Base-by-base conservation (phyloP, 2,329 filamentous ascomycete genomes). In the Aspergillus pseudoviridinutans region DNA sequence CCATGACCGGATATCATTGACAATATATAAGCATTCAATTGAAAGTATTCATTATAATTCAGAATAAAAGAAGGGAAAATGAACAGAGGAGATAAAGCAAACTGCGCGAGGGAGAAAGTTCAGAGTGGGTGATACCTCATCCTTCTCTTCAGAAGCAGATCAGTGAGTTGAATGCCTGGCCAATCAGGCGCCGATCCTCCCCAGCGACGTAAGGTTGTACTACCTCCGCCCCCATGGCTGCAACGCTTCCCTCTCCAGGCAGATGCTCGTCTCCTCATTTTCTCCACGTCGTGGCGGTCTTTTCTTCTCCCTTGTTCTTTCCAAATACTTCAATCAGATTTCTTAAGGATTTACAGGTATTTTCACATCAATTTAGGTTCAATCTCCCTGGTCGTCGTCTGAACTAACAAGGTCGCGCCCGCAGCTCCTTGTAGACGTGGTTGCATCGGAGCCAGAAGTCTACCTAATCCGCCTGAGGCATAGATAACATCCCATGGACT, bases 401-500 rank as follows among this genome's bases (percentile, higher is more conserved):
- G 55, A 57, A 35, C 56, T 65, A 46, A 65, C 49, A 49, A 51
- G 24, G 55, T 32, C 44, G 24, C 57, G 44, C 58, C 55, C 51
- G 53, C 53, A 58, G 56, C 55, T 22, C 58, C 35, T 47, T 57
- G 56, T 56, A 65, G 61, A 65, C 64, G 64, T 65, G 59, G 61
- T 59, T 53, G 47, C 51, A 58, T 57, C 56, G 49, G 57, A 60
- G 54, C 58, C 61, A 57, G 47, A 62, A 24, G n/a, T 25, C n/a
- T 29, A 17, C 4, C 29, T 2, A 14, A 14, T 42, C 22, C 46
- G 28, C 44, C 50, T 57, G 60, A 56, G 61, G 54, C 55, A 59
- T 53, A 56, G 32, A 58, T 49, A 56, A 57, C 49, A 50, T 25
- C 54, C 54, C 22, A 90, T 90, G 87, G 87, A 90, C 71, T 90